Percentiles rank a stretch among this genome's conserved stretches.
phyloP scores from a whole-genome alignment of 2,329 filamentous ascomycete species.

The Chaetomiaceae sp. region DNA sequence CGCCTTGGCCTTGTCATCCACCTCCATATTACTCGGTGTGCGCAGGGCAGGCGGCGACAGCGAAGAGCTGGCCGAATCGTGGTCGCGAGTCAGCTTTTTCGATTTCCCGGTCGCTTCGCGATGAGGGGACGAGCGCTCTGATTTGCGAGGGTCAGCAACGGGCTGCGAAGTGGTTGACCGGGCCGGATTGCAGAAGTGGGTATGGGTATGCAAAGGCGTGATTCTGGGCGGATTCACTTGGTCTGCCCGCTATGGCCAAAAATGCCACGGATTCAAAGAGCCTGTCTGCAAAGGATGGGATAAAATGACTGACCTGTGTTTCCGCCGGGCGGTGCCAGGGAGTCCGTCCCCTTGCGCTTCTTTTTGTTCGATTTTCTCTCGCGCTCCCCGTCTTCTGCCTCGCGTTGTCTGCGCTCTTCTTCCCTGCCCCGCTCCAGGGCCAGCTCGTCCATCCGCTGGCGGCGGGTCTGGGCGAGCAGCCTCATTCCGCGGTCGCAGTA shows the following conservation, averaged over 20 bases:
- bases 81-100: conserved; percentile 47
- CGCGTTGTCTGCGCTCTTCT: conserved; percentile 46
- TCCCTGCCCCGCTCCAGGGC: conserved; percentile 44
- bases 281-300: neutral
- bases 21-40: conserved; percentile 54
- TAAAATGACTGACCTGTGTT: conserved; percentile 31
- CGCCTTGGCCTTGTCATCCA: conserved; percentile 46
- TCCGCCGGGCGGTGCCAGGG: conserved; percentile 51
- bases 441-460: conserved; percentile 55
- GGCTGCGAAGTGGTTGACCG: neutral
- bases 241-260: neutral
- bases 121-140: conserved; percentile 52
- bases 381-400: conserved; percentile 44
- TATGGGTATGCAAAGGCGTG: neutral
- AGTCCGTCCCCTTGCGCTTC: conserved; percentile 70
- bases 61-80: conserved; percentile 56
- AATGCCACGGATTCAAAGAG: neutral
- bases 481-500: conserved; percentile 72
- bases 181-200: conserved; percentile 6
- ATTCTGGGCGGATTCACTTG: neutral
- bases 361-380: conserved; percentile 63
- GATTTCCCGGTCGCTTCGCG: conserved; percentile 46
- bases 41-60: conserved; percentile 52
- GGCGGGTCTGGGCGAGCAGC: conserved; percentile 60
- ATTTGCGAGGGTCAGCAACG: conserved; percentile 17